Evolutionary conservation across 257 asterid species (phyloP).

Genomic region (Solanum chmielewskii): DNA sequence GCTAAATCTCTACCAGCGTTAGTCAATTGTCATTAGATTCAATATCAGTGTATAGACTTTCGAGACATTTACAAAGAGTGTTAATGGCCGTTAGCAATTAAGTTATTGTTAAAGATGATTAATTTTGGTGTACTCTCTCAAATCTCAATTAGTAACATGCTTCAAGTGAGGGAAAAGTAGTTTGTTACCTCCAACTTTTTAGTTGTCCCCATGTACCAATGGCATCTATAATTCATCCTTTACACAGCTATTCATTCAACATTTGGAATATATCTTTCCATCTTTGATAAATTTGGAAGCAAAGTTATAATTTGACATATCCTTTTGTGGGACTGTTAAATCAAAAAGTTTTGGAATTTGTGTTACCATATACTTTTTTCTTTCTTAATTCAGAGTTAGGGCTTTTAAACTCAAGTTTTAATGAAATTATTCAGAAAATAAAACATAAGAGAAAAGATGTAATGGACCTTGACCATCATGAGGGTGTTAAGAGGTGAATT

Average conservation of each 20-base stretch:
- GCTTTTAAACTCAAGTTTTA: not conserved
- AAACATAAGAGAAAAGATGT: not conserved
- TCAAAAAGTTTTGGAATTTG: not conserved
- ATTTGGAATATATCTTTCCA: not conserved
- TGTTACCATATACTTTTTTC: not conserved
- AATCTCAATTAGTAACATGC: not conserved
- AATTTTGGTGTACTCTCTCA: not conserved
- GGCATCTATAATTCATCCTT: not conserved
- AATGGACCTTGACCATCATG: not conserved
- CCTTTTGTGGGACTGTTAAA: not conserved
- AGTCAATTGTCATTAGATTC: too few relatives aligned
- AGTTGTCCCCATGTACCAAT: not conserved
- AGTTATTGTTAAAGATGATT: too few relatives aligned
- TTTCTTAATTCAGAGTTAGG: not conserved
- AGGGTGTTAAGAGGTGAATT: not conserved
- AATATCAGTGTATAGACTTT: too few relatives aligned
- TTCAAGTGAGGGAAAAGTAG: not conserved
- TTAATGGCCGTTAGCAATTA: not conserved
- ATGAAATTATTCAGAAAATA: not conserved
- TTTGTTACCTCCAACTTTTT: not conserved
- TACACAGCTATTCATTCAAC: not conserved
- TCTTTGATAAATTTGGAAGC: not conserved
- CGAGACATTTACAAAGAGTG: too few relatives aligned
- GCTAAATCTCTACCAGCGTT: too few relatives aligned
- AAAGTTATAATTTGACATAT: not conserved